Base-by-base conservation (phyloP, 306 rosid genomes). In the Bauhinia variegata region DNA sequence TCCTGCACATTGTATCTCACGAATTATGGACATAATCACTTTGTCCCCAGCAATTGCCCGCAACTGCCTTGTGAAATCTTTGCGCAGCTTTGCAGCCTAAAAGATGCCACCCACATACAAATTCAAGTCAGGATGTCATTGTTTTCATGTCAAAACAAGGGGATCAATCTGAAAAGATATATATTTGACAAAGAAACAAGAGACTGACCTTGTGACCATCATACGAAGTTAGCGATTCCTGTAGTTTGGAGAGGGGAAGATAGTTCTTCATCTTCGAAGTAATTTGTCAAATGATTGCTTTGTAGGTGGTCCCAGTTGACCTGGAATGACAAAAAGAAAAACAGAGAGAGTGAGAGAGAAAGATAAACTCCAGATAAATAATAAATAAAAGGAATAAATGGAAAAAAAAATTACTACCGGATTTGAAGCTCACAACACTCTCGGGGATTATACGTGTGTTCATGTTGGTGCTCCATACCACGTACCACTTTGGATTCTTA, bases 341-440 rank as follows among this genome's bases (percentile, higher is more conserved):
- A n/a, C n/a, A n/a, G n/a, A n/a, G n/a, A n/a, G n/a, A n/a, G n/a
- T n/a, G n/a, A n/a, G n/a, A n/a, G 50, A 67, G 3, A 13, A 54
- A 11, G 59, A 23, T 23, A 13, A 37, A 18, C 38, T 82, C 23
- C 14, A 30, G 43, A 32, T 36, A 12, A 16, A 23, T 13, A 23
- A n/a, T n/a, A 1, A 7, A 19, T 18, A 53, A 12, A 14, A 5
- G n/a, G 9, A 37, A 50, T 7, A 47, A 6, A 14, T n/a, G n/a
- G 6, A 8, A 54, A 14, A n/a, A n/a, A n/a, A n/a, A n/a, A n/a
- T n/a, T n/a, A 12, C 41, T 58, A 82, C 89, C 88, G 11, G 85
- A 58, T 74, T 73, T 88, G 82, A 63, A 88, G 54, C 73, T 86
- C 67, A 88, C 83, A 48, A 88, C 84, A 72, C 79, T 82, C 67